These are phyloP conservation scores for Vanderwaltozyma yarrowii DNA, from an alignment of 805 yeast species.

Conservation along the genomic window DNA sequence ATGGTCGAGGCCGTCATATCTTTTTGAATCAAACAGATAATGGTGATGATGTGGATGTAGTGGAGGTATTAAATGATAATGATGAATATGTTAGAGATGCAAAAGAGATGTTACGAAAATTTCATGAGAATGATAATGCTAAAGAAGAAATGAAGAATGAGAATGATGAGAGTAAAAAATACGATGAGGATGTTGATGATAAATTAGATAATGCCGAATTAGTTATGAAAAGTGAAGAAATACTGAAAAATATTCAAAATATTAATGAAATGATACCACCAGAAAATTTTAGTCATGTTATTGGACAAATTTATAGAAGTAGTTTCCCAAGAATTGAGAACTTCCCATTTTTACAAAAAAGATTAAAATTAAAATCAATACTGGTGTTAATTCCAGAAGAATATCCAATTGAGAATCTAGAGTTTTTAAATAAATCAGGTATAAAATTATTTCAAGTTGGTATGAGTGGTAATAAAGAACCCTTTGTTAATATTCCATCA, in stretches of 20 bases:
- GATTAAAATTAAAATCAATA: constrained; percentile 57
- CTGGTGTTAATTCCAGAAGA: constrained; percentile 85
- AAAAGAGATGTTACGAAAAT: neutral
- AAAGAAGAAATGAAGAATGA: too few relatives aligned
- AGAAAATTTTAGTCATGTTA: constrained; percentile 84
- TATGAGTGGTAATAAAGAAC: constrained; percentile 91
- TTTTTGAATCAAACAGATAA: constrained; percentile 4
- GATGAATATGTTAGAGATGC: neutral
- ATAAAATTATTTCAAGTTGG: constrained; percentile 80
- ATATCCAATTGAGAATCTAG: constrained; percentile 67
- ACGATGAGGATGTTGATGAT: constrained; percentile 3
- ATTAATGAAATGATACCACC: constrained; percentile 44
- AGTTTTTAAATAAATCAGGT: constrained; percentile 48
- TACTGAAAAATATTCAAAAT: neutral
- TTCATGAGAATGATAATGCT: too few relatives aligned
- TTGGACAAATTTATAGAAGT: constrained; percentile 68
- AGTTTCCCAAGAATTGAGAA: constrained; percentile 86
- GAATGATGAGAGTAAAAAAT: neutral
- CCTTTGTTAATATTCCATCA: constrained; percentile 67
- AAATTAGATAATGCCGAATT: constrained; percentile 2
- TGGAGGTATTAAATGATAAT: neutral
- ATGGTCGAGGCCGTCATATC: too few relatives aligned
- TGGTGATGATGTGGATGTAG: neutral
- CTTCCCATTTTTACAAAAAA: constrained; percentile 51
- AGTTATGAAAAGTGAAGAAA: constrained; percentile 1